These are phyloP conservation scores for Aspergillus pseudoglaucus DNA, from an alignment of 2,329 filamentous ascomycete genomes.

Conservation along the genomic window DNA sequence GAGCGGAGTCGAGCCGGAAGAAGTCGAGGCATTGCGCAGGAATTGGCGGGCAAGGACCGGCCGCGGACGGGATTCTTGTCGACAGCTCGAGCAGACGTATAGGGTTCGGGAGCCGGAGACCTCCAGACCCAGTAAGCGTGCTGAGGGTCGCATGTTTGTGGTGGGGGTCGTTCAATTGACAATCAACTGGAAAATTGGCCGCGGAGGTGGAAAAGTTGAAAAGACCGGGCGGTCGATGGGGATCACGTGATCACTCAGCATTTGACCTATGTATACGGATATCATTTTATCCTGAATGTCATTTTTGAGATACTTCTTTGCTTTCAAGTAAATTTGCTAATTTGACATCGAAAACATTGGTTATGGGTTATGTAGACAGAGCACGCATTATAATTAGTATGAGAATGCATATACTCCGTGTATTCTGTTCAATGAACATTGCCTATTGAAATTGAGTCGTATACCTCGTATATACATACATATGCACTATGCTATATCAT, in stretches of 20 bases:
- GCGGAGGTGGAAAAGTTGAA: constrained; percentile 7
- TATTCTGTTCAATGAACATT: constrained; percentile 12
- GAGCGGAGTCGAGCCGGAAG: constrained; percentile 21
- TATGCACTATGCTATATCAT: constrained; percentile 8
- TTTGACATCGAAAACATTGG: too few species aligned
- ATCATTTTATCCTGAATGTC: constrained; percentile 9
- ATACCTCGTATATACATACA: constrained; percentile 10
- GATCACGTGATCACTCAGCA: constrained; percentile 9
- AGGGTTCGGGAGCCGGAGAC: constrained; percentile 20
- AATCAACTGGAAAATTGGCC: too few species aligned
- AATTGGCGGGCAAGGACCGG: constrained; percentile 25
- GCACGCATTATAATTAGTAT: too few species aligned
- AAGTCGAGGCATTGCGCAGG: constrained; percentile 29
- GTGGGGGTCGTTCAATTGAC: too few species aligned
- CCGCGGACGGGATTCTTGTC: constrained; percentile 30
- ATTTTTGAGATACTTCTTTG: constrained; percentile 6
- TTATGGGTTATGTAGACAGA: too few species aligned
- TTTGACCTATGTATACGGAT: background rate
- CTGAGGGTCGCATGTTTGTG: constrained; percentile 32
- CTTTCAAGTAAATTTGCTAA: too few species aligned
- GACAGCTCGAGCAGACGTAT: constrained; percentile 37
- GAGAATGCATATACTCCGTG: constrained; percentile 11
- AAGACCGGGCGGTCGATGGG: constrained; percentile 7
- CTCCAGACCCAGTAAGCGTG: constrained; percentile 33
- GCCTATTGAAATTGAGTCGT: constrained; percentile 1